These are phyloP conservation scores for Aschersonia sp. DNA, from an alignment of 2,329 filamentous ascomycete genomes.

Conservation along the genomic window DNA sequence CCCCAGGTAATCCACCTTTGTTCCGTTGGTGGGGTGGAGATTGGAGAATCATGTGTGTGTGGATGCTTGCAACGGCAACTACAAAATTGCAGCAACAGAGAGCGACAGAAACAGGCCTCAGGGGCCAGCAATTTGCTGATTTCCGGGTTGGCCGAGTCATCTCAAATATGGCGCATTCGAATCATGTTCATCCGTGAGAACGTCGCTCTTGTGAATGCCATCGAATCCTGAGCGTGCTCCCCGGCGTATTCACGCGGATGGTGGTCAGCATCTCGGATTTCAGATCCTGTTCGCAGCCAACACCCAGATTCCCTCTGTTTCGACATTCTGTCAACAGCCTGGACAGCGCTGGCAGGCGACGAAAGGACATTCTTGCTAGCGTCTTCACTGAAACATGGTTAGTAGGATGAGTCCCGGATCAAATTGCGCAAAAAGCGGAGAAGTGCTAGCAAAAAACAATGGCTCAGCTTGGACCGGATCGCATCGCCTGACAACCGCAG, in stretches of 20 bases:
- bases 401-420: neutral
- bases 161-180: neutral
- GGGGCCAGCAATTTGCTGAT: neutral
- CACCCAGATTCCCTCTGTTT: no score
- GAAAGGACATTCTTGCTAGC: neutral
- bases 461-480: neutral
- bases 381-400: neutral
- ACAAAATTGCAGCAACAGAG: neutral
- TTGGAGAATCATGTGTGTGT: neutral
- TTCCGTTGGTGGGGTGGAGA: constrained; percentile 1
- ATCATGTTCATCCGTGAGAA: neutral
- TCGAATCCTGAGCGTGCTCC: neutral
- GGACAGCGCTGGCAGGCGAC: neutral
- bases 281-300: neutral
- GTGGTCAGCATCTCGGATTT: neutral
- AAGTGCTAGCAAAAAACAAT: neutral
- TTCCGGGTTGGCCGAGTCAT: neutral
- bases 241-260: neutral
- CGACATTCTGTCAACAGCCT: neutral
- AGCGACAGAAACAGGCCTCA: neutral
- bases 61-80: neutral
- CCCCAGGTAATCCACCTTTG: neutral
- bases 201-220: neutral
- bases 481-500: neutral
- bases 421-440: neutral